phyloP scores from a whole-genome alignment of 257 asterid genomes.

The Penstemon barbatus region DNA sequence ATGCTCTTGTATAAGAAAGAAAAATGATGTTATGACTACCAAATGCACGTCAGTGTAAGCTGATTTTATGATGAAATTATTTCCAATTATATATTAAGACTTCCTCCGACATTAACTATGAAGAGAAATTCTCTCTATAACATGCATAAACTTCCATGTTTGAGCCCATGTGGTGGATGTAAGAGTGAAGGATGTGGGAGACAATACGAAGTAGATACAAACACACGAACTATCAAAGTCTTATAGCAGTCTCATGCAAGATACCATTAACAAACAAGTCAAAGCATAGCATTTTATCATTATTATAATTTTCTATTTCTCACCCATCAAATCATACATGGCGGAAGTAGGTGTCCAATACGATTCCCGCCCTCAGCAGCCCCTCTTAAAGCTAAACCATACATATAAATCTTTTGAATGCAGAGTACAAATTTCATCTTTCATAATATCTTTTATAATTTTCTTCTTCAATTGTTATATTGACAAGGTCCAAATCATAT shows the following conservation, averaged over 20 bases:
- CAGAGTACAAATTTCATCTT: too few relatives aligned
- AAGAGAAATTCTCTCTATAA: background rate
- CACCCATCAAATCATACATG: too few relatives aligned
- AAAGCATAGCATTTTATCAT: too few relatives aligned
- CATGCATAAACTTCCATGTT: background rate
- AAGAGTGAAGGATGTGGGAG: background rate
- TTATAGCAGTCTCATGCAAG: too few relatives aligned
- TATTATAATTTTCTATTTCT: too few relatives aligned
- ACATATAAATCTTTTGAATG: background rate
- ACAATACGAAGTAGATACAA: background rate
- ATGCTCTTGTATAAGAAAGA: background rate
- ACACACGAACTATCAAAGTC: too few relatives aligned
- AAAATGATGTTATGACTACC: background rate
- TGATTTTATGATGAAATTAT: background rate
- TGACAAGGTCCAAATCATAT: too few relatives aligned
- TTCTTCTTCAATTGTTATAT: too few relatives aligned
- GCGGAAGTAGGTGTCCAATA: too few relatives aligned
- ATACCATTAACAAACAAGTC: too few relatives aligned
- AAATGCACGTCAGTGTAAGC: background rate
- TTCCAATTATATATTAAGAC: background rate
- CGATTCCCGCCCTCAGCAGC: too few relatives aligned
- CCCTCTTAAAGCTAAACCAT: background rate
- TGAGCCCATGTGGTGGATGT: background rate
- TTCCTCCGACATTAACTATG: background rate
- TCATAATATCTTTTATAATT: too few relatives aligned